These are phyloP conservation scores for Aspergillus ostianus DNA, from an alignment of 495 filamentous ascomycete genomes.

Conservation along the genomic window DNA sequence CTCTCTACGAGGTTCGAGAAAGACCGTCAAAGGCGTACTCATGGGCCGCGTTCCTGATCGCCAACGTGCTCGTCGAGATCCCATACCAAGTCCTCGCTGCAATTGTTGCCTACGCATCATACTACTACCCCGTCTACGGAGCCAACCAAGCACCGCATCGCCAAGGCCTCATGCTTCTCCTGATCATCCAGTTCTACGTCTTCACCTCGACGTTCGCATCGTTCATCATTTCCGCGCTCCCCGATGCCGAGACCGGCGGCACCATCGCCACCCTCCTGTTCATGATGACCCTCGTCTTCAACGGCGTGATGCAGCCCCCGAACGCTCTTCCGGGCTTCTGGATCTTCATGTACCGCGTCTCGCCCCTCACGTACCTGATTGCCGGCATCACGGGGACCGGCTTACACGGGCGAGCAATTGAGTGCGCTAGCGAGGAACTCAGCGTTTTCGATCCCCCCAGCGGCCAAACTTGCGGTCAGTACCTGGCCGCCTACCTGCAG, in stretches of 20 bases:
- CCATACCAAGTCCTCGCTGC: slow-evolving; percentile 65
- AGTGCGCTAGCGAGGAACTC: slow-evolving; percentile 46
- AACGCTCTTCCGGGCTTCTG: slow-evolving; percentile 53
- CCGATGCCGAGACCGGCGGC: slow-evolving; percentile 54
- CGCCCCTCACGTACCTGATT: slow-evolving; percentile 58
- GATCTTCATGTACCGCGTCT: slow-evolving; percentile 57
- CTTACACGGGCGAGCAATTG: slow-evolving; percentile 40
- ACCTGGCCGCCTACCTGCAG: slow-evolving; percentile 37
- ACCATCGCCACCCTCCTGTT: slow-evolving; percentile 60
- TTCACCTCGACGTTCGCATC: slow-evolving; percentile 71
- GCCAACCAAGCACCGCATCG: slow-evolving; percentile 36
- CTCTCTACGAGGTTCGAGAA: slow-evolving; percentile 70
- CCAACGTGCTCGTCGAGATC: slow-evolving; percentile 69
- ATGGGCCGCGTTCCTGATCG: slow-evolving; percentile 69
- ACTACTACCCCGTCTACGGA: slow-evolving; percentile 57
- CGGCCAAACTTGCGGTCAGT: slow-evolving; percentile 49
- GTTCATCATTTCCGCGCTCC: slow-evolving; percentile 47
- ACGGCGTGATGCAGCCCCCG: slow-evolving; percentile 57
- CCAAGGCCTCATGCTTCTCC: slow-evolving; percentile 50
- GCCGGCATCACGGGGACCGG: slow-evolving; percentile 50
- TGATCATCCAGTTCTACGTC: slow-evolving; percentile 62
- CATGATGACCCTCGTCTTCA: slow-evolving; percentile 59
- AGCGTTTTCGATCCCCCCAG: slow-evolving; percentile 52
- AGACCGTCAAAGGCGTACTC: slow-evolving; percentile 66
- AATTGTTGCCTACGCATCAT: slow-evolving; percentile 57